Evolutionary conservation across 768 basidiomycete species (phyloP).

Genomic region (Pleurotus sapidus): DNA sequence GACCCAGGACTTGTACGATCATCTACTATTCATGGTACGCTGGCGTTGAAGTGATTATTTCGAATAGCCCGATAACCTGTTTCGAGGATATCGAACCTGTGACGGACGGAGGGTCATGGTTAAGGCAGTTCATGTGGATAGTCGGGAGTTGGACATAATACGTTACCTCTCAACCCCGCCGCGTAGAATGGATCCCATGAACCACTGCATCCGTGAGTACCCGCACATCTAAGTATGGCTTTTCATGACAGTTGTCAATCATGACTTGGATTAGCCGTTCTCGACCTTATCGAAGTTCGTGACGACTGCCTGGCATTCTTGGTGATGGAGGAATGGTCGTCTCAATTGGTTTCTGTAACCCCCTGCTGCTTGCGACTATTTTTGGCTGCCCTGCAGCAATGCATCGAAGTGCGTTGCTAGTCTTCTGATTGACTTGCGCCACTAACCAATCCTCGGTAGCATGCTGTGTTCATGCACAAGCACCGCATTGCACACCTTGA

Average conservation of each 20-base stretch:
- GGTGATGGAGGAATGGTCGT: conserved; percentile 81
- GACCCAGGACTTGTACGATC: conserved; percentile 67
- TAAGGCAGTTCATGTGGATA: conserved; percentile 64
- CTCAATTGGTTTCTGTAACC: conserved; percentile 49
- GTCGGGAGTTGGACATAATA: conserved; percentile 62
- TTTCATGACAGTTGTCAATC: conserved; percentile 8
- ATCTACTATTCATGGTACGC: not conserved
- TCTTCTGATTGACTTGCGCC: not conserved
- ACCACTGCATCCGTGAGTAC: conserved; percentile 73
- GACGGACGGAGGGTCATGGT: conserved; percentile 57
- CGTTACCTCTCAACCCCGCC: conserved; percentile 51
- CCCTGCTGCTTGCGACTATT: conserved; percentile 54
- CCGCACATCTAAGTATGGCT: not conserved
- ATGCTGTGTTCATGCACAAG: conserved; percentile 67
- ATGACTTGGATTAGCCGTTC: conserved; percentile 43
- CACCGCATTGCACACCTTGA: conserved; percentile 68
- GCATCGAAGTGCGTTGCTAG: conserved; percentile 52
- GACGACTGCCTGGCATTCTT: conserved; percentile 59
- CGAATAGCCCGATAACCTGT: conserved; percentile 65
- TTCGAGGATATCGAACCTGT: conserved; percentile 55
- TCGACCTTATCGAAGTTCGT: conserved; percentile 56
- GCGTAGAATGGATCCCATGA: conserved; percentile 58
- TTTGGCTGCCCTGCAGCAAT: conserved; percentile 57
- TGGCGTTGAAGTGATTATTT: conserved; percentile 8
- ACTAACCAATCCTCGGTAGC: conserved; percentile 35